Conservation (phyloP, 768 basidiomycete genomes). For the Rhodocollybia butyracea region DNA sequence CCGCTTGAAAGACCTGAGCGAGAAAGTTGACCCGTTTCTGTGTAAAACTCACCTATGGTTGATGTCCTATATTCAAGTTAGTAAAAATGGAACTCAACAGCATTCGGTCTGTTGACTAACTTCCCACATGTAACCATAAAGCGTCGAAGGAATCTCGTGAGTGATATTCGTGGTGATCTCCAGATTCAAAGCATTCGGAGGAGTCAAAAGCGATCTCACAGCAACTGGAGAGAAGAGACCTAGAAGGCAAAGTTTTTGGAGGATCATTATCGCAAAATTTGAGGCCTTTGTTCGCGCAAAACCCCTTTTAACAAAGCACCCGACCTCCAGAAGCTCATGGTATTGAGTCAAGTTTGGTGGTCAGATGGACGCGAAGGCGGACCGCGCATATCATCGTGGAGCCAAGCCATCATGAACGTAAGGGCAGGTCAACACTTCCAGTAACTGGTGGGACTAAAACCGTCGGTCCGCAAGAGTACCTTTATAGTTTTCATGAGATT, state of each 20-base stretch:
- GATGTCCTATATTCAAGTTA: slow-evolving; percentile 21
- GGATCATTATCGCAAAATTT: neutral
- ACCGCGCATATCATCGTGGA: too few species aligned
- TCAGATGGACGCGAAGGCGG: too few species aligned
- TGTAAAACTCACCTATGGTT: slow-evolving; percentile 24
- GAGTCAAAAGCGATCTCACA: slow-evolving; percentile 13
- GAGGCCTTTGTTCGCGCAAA: neutral
- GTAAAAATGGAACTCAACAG: neutral
- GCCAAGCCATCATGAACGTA: too few species aligned
- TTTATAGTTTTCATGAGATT: too few species aligned
- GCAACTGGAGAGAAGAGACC: neutral
- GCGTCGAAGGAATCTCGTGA: slow-evolving; percentile 26
- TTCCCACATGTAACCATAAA: slow-evolving; percentile 36
- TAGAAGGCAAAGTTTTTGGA: neutral
- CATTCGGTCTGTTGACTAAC: slow-evolving; percentile 12
- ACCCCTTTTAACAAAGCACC: neutral
- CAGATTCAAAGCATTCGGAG: slow-evolving; percentile 27
- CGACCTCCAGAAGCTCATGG: neutral
- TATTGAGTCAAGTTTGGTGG: neutral
- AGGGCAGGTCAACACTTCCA: too few species aligned
- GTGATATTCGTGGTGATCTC: slow-evolving; percentile 24
- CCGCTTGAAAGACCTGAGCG: slow-evolving; percentile 20
- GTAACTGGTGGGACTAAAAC: too few species aligned
- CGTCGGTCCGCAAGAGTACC: too few species aligned
- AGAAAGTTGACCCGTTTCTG: neutral